Percentiles rank a stretch among this genome's conserved stretches.
Evolutionary conservation across 176 grass and related monocot genomes (phyloP).

Genomic region (Canna indica): DNA sequence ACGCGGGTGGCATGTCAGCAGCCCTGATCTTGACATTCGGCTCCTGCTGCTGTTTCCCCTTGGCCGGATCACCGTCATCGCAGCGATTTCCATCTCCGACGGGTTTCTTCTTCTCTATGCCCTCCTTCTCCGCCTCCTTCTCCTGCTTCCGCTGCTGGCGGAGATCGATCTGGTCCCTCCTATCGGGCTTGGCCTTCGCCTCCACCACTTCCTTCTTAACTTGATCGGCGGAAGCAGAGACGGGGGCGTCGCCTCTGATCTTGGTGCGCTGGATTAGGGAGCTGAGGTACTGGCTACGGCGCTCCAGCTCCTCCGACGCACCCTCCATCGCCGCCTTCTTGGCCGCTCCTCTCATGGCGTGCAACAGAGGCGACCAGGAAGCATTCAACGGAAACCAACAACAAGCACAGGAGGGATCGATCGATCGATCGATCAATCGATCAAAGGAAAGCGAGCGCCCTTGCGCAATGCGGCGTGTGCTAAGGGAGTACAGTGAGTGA

Average conservation of each 20-base stretch:
- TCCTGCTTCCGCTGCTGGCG: conserved; percentile 5
- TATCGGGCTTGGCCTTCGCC: background rate
- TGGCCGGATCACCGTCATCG: background rate
- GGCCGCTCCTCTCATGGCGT: background rate
- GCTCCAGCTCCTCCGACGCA: conserved; percentile 39
- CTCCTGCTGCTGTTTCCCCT: background rate
- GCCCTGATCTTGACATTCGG: conserved; percentile 45
- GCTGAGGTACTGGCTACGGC: conserved; percentile 46
- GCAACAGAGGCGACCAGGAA: background rate
- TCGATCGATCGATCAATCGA: background rate
- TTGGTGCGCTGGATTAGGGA: conserved; percentile 51
- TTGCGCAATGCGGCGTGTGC: background rate
- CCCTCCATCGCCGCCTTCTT: conserved; percentile 39
- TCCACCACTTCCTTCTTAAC: conserved; percentile 29
- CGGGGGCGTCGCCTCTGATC: conserved; percentile 23
- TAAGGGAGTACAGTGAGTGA: too few species aligned
- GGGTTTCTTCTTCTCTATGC: conserved; percentile 34
- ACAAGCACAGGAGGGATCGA: background rate
- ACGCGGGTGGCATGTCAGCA: conserved; percentile 54
- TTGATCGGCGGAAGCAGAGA: conserved; percentile 11
- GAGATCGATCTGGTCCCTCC: background rate
- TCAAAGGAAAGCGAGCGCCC: background rate
- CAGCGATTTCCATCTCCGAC: conserved; percentile 6
- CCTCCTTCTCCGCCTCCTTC: background rate
- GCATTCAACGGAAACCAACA: background rate